A percentile compares a stretch with the other conserved stretches of the same genome.
Conservation (phyloP, 2,329 filamentous ascomycete species). For the Fusarium sp. region DNA sequence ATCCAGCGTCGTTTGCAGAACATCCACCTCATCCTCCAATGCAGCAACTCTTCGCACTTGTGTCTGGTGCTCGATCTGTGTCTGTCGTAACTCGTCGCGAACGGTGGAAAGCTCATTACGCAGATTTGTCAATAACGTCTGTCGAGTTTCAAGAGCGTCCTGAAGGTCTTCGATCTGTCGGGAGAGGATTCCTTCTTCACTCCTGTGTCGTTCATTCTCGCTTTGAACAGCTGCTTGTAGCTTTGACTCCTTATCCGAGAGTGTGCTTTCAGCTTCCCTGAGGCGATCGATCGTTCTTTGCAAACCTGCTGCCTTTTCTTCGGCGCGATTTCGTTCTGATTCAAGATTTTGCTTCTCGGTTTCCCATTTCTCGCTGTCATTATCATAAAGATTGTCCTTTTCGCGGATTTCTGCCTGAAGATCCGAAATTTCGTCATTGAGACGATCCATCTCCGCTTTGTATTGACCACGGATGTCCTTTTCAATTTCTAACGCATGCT, state of each 20-base stretch:
- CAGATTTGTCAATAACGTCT: slow-evolving; percentile 71
- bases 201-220: slow-evolving; percentile 75
- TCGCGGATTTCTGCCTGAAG: slow-evolving; percentile 73
- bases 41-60: slow-evolving; percentile 72
- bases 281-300: slow-evolving; percentile 77
- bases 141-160: slow-evolving; percentile 73
- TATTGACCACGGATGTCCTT: slow-evolving; percentile 62
- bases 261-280: slow-evolving; percentile 71
- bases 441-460: slow-evolving; percentile 57
- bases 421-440: slow-evolving; percentile 68
- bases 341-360: slow-evolving; percentile 70
- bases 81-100: slow-evolving; percentile 75
- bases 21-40: slow-evolving; percentile 80
- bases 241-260: slow-evolving; percentile 73
- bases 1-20: slow-evolving; percentile 62
- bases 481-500: slow-evolving; percentile 67
- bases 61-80: slow-evolving; percentile 68
- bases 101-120: slow-evolving; percentile 72
- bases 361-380: slow-evolving; percentile 78
- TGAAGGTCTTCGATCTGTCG: slow-evolving; percentile 80
- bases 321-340: slow-evolving; percentile 71
- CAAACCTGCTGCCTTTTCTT: slow-evolving; percentile 73
- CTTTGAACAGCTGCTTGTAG: slow-evolving; percentile 74
- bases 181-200: slow-evolving; percentile 74
- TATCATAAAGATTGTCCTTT: slow-evolving; percentile 75